A percentile compares a stretch with the other conserved stretches of the same genome.
Conservation (phyloP, 2,329 filamentous ascomycete genomes). For the Domatiomyces globalis region DNA sequence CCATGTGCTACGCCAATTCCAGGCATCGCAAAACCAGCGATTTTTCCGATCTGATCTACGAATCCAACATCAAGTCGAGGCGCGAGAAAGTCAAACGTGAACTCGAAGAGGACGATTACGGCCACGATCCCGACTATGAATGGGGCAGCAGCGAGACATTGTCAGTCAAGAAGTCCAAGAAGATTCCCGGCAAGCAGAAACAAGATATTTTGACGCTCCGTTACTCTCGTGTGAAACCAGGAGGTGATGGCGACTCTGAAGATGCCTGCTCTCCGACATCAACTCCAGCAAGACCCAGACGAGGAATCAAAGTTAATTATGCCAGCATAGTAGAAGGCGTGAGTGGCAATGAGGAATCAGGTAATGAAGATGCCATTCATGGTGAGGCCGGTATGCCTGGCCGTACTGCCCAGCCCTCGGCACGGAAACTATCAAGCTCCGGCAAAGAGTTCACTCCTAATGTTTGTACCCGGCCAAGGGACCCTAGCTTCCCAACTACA, state of each 20-base stretch:
- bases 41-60: neutral
- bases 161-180: neutral
- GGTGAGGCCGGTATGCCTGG: neutral
- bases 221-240: neutral
- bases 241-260: neutral
- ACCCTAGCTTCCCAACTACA: neutral
- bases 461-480: neutral
- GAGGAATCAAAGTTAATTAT: neutral
- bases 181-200: neutral
- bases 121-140: neutral
- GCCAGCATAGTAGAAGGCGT: neutral
- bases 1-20: slow-evolving; percentile 9
- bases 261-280: neutral
- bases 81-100: neutral
- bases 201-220: neutral
- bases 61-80: neutral
- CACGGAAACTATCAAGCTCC: neutral
- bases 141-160: neutral
- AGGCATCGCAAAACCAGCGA: neutral
- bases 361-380: neutral
- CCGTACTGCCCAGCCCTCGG: neutral
- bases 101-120: neutral
- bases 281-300: neutral
- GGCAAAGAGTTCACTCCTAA: neutral
- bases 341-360: neutral